Evolutionary conservation across 371 early-diverging fungal species (phyloP), one percentile per base, ranked within the genome.

Genomic region (Phascolomyces articulosus): DNA sequence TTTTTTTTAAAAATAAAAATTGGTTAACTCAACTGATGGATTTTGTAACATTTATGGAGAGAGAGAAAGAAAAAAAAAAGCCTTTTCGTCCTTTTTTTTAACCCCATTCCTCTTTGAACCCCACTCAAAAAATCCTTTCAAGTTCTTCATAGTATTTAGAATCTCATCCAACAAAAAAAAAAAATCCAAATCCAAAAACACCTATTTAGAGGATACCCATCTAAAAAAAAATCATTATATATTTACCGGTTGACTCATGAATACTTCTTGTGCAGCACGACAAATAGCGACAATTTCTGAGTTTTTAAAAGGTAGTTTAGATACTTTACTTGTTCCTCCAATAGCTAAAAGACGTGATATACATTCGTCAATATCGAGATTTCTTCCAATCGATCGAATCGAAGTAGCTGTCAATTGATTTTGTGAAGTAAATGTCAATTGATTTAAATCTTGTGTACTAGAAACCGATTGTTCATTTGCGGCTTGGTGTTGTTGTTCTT

Each of bases 201-300:
- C n/a, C n/a, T n/a, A n/a, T n/a, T n/a, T n/a, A n/a, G n/a, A n/a
- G n/a, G n/a, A n/a, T n/a, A n/a, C n/a, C n/a, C n/a, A n/a, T 4
- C 44, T 8, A 34, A 59, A 55, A 59, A 27, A 26, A 21, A n/a
- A 28, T 31, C 40, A 11, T 51, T 1, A n/a, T 41, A 15, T 11
- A 59, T 68, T 67, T 75, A 77, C 81, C 21, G 98, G 96, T 76
- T 99, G 99, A 63, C 86, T 86, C 70, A 98, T 67, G 73, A 98
- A 93, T 16, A 98, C 87, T 65, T 96, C 96, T 58, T 95, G 90
- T 16, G 95, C 91, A 49, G 89, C 84, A 41, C 85, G 88, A 78
- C 98, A 98, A 62, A 99, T 89, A 20, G 87, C 91, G n/a, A 87
- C 78, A 56, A 99, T 95, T 73, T 98, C 98, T 18, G 89, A 86